phyloP scores from a whole-genome alignment of 306 rosid genomes.

The Cicer judaicum region DNA sequence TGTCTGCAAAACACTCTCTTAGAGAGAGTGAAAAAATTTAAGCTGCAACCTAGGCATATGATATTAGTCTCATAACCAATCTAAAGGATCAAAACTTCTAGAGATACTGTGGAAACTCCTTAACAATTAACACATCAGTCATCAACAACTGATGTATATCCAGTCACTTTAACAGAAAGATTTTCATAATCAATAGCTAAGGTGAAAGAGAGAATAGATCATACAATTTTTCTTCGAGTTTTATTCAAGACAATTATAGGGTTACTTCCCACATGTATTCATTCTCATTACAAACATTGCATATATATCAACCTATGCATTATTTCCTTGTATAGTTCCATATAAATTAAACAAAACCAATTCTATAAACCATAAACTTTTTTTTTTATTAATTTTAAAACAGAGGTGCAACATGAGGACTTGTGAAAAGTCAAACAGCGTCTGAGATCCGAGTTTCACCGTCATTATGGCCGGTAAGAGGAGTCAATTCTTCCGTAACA shows the following conservation, averaged over 20 bases:
- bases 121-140: too few relatives aligned
- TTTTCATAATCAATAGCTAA: too few relatives aligned
- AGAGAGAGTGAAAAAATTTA: too few relatives aligned
- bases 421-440: conserved; percentile 43
- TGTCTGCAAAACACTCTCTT: too few relatives aligned
- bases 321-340: not conserved
- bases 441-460: conserved; percentile 19
- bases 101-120: too few relatives aligned
- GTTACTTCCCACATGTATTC: not conserved
- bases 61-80: too few relatives aligned
- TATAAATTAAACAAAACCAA: not conserved
- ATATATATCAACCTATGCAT: not conserved
- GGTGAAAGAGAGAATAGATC: too few relatives aligned
- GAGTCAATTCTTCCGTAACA: conserved; percentile 48
- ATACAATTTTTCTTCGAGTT: too few relatives aligned
- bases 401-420: not conserved
- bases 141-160: too few relatives aligned
- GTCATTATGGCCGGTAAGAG: conserved; percentile 26
- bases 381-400: not conserved
- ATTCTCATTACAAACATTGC: not conserved
- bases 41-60: too few relatives aligned
- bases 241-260: not conserved
- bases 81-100: too few relatives aligned
- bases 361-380: not conserved
- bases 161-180: too few relatives aligned